Evolutionary conservation across 2,329 filamentous ascomycete genomes (phyloP), one percentile per base, ranked within the genome.

Genomic region (Penicillium concentricum): DNA sequence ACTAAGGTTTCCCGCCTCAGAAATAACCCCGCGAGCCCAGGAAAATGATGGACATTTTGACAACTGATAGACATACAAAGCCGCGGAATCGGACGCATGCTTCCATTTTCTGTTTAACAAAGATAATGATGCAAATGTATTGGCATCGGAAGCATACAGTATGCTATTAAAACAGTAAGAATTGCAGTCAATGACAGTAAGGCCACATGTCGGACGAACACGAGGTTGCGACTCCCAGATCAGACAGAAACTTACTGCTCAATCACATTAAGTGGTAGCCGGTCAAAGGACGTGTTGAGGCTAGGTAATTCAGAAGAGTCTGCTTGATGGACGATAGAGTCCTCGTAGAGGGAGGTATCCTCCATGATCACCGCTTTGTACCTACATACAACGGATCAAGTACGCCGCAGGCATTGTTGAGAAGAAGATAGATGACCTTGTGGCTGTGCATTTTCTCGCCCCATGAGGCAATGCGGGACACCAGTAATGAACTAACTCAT

Each of bases 1-100:
- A 43, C 82, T 79, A 5, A 93, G 78, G 52, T 76, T 75, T 37
- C 78, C 72, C 54, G 84, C 79, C 18, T 67, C 65, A 32, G 69
- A 65, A 39, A 68, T 69, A 32, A 71, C 65, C 54, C 72, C 74
- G 49, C 71, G 69, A 24, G 68, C 69, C 56, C 75, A 65, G 34
- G 76, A 69, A 57, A 74, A 78, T 20, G 77, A 74, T 16, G 75
- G 72, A 66, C 75, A 79, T 54, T 69, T 70, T 35, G 75, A 72
- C 39, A 81, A 70, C 54, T 81, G 79, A 59, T 80, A 68, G 20
- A 74, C 73, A 66, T 81, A 81, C 24, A 81, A 69, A 45, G 74
- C 59, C n/a, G 72, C 58, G 8, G 72, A 75, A 58, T 79, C 71
- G 7, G 79, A 79, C 30, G 72, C 67, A 15, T 62, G 63, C 57